Base-by-base conservation (phyloP, 1,139 yeast species). In the Debaryomyces nepalensis region DNA sequence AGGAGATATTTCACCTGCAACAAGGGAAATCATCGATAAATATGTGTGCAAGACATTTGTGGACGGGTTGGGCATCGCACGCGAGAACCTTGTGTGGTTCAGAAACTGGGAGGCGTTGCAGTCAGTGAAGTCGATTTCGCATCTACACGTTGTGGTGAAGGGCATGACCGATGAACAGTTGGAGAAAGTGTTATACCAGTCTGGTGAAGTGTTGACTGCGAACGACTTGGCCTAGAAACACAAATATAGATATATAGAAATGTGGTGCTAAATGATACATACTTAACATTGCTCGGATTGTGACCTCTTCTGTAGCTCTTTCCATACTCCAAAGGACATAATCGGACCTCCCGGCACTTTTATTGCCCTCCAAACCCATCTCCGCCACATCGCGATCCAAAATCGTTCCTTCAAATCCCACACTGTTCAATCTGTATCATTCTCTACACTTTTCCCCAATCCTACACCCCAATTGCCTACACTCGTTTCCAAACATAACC, bases 71-170 rank as follows among this genome's bases (percentile, higher is more conserved):
- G 71, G 70, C 0, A 52, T 79, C 14, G 50, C 57, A 1, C 47
- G 62, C 43, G 66, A 68, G 5, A 59, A 75, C 40, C 53, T 82
- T 9, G 53, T 71, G 3, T 82, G 87, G 87, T 82, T 82, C 59
- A 73, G 81, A 50, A 82, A 82, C 54, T 82, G 84, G 80, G 74
- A 79, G 5, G 68, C 75, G 5, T 60, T 82, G 33, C 87, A 82
- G 54, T 79, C 85, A 52, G 82, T 82, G 5, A 70, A 69, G 46
- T 68, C 75, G 23, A 66, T 82, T 26, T 80, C 85, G 33, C 87
- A 82, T 55, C 63, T 82, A 15, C 87, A 82, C 56, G 77, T 82
- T 1, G 53, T 81, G 24, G 54, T 81, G 12, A 68, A 63, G 40
- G 77, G 70, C 16, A 52, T 72, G 26, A 55, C 55, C 14, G 41